These are phyloP conservation scores for Nepenthes gracilis DNA, from an alignment of 148 eudicot genomes.

Conservation along the genomic window DNA sequence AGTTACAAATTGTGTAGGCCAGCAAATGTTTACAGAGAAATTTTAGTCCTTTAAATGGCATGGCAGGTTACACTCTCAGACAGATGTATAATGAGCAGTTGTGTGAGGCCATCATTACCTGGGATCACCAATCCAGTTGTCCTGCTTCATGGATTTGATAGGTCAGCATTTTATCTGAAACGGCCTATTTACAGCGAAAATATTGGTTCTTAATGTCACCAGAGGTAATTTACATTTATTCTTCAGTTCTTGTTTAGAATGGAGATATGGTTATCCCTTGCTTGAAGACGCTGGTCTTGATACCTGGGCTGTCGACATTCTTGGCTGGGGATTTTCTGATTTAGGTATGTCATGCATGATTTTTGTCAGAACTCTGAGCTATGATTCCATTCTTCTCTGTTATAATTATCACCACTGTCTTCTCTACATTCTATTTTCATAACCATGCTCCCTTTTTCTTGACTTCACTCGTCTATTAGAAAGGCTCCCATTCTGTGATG, in stretches of 20 bases:
- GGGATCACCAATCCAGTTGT: conserved; percentile 52
- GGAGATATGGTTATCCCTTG: conserved; percentile 86
- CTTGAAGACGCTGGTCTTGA: conserved; percentile 85
- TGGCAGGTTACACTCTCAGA: conserved; percentile 42
- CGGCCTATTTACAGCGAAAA: not conserved
- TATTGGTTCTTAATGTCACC: conserved; percentile 7
- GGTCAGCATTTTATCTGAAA: conserved; percentile 19
- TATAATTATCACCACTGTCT: not conserved
- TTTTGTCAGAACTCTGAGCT: too few species aligned
- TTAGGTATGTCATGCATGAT: conserved; percentile 37
- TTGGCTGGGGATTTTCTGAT: conserved; percentile 95
- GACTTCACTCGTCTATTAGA: conserved; percentile 21
- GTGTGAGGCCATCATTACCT: conserved; percentile 54
- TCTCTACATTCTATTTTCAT: not conserved
- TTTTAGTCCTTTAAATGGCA: too few species aligned
- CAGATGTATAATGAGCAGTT: conserved; percentile 65
- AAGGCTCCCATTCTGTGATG: conserved; percentile 59
- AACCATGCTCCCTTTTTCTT: not conserved
- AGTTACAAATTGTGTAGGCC: too few species aligned
- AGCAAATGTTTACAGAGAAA: too few species aligned
- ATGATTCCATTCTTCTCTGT: not conserved
- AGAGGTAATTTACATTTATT: conserved; percentile 24
- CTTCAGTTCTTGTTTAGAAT: conserved; percentile 93
- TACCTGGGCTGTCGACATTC: conserved; percentile 89
- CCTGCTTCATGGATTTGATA: conserved; percentile 89